Evolutionary conservation across 345 rosid genomes (phyloP).

Genomic region (Acer saccharum): DNA sequence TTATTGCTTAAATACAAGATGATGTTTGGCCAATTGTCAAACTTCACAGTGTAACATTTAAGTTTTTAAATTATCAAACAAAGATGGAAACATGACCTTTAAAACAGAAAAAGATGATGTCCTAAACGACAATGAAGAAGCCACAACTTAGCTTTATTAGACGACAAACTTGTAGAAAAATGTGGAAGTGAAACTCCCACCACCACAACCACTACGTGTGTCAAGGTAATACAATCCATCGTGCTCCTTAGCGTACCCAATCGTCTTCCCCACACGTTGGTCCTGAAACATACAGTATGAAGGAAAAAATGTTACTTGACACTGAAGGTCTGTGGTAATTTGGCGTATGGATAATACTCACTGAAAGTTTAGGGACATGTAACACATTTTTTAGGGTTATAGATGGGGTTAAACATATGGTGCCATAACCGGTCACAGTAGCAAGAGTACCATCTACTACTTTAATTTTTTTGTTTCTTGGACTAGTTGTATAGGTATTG

Average conservation of each 20-base stretch:
- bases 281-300: neutral
- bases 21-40: slow-evolving; percentile 1
- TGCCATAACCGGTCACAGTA: neutral
- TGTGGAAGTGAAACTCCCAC: neutral
- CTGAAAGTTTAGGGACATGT: neutral
- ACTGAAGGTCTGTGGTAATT: neutral
- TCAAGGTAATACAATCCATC: neutral
- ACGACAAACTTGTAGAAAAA: neutral
- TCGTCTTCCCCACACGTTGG: neutral
- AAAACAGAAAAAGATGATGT: neutral
- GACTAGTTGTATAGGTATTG: neutral
- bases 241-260: slow-evolving; percentile 7
- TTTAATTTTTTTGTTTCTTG: neutral
- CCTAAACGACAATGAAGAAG: neutral
- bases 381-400: neutral
- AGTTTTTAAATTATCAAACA: neutral
- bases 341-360: neutral
- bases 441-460: neutral
- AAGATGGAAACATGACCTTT: neutral
- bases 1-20: neutral
- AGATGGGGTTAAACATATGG: too few relatives aligned
- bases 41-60: neutral
- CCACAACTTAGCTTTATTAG: neutral
- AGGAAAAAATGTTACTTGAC: neutral
- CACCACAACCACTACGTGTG: neutral